Evolutionary conservation across 257 asterid species (phyloP).

Genomic region (Paraleonurus japonicus): DNA sequence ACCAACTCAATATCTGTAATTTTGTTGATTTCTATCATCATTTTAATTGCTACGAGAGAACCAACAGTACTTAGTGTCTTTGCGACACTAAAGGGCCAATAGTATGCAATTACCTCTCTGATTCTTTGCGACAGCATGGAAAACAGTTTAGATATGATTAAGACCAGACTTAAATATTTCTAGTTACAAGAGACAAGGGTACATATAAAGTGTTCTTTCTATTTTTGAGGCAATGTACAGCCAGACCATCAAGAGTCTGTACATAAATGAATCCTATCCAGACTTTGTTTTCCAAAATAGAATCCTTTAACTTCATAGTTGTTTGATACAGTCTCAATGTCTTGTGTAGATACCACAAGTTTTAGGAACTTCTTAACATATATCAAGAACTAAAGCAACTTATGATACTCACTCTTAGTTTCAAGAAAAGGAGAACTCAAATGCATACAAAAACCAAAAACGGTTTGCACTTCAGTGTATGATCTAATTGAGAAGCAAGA

Average conservation of each 20-base stretch:
- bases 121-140: not conserved
- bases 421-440: slow-evolving; percentile 1
- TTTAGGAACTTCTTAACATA: not conserved
- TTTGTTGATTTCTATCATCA: slow-evolving; percentile 1
- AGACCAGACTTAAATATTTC: not conserved
- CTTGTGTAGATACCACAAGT: not conserved
- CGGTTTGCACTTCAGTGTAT: not conserved
- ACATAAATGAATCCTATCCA: not conserved
- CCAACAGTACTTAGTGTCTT: not conserved
- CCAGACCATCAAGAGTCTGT: not conserved
- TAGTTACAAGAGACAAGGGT: not conserved
- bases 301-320: not conserved
- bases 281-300: not conserved
- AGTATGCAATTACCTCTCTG: not conserved
- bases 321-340: not conserved
- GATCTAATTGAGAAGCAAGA: not conserved
- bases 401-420: not conserved
- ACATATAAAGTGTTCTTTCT: not conserved
- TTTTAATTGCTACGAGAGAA: not conserved
- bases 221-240: not conserved
- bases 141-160: not conserved
- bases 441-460: not conserved
- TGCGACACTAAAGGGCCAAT: not conserved
- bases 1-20: not conserved
- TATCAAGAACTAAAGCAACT: not conserved